phyloP scores from a whole-genome alignment of 352 stramenopile genomes.

The Peronospora tabacina region DNA sequence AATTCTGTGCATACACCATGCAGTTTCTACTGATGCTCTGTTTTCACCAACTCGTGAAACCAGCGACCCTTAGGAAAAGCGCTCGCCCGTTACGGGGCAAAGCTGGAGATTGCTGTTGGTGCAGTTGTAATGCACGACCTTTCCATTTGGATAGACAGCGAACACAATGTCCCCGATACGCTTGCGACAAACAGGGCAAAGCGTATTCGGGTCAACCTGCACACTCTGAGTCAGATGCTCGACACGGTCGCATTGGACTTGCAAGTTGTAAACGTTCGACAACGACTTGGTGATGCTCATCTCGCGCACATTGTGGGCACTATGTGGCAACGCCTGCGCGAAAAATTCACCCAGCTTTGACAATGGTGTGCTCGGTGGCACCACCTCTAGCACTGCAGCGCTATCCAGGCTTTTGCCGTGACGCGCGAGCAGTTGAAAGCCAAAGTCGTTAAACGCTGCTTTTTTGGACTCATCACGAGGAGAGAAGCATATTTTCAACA shows the following conservation, averaged over 20 bases:
- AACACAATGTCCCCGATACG: conserved; percentile 86
- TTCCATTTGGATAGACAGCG: conserved; percentile 77
- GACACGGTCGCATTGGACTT: conserved; percentile 82
- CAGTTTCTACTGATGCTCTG: conserved; percentile 21
- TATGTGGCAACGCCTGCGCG: conserved; percentile 67
- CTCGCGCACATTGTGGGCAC: conserved; percentile 76
- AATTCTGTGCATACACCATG: conserved; percentile 19
- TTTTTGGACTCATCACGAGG: conserved; percentile 73
- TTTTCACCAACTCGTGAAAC: conserved; percentile 21
- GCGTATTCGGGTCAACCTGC: conserved; percentile 74
- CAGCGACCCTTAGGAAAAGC: conserved; percentile 48
- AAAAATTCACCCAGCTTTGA: conserved; percentile 83
- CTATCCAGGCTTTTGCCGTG: conserved; percentile 77
- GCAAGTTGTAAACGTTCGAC: conserved; percentile 87
- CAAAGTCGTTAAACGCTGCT: conserved; percentile 69
- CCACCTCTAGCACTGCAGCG: conserved; percentile 53
- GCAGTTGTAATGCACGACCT: conserved; percentile 86
- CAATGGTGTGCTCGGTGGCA: conserved; percentile 60
- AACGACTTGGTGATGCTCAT: conserved; percentile 72
- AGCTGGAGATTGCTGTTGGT: conserved; percentile 78
- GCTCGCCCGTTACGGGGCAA: conserved; percentile 72
- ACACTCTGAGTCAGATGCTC: conserved; percentile 70
- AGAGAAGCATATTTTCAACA: conserved; percentile 79
- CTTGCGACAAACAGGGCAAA: conserved; percentile 78
- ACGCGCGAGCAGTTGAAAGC: conserved; percentile 63